A percentile compares a stretch with the other conserved stretches of the same genome.
These are phyloP conservation scores for Chlorella sp. DNA, from an alignment of 139 green algal species.

Conservation along the genomic window DNA sequence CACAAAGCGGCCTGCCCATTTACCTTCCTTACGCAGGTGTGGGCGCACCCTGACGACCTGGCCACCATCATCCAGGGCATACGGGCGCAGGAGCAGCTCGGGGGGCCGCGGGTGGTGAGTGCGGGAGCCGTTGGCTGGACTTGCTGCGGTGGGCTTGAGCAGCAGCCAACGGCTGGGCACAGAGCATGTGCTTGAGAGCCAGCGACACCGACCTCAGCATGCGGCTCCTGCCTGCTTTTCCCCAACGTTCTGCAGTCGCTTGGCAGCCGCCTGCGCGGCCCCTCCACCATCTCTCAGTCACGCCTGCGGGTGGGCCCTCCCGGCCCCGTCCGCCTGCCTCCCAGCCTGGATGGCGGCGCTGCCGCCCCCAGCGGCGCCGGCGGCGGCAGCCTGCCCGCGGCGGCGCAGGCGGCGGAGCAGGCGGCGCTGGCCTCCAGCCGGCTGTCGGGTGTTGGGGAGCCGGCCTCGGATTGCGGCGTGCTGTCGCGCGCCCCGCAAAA, in stretches of 20 bases:
- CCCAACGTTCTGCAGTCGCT: constrained; percentile 1
- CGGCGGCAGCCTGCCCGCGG: background rate
- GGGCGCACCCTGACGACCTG: constrained; percentile 64
- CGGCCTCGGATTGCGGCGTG: background rate
- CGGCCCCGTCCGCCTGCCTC: background rate
- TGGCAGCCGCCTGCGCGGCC: background rate
- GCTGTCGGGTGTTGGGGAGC: no score
- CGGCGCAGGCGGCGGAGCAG: no score
- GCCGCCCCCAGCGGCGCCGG: no score
- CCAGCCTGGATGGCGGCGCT: background rate
- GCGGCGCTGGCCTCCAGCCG: no score
- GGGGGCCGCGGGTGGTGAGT: background rate
- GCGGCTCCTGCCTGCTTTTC: background rate
- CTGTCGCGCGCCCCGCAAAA: constrained; percentile 71
- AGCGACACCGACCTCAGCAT: background rate
- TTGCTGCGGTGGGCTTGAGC: background rate
- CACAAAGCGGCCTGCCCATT: no score
- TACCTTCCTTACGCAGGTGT: constrained; percentile 15
- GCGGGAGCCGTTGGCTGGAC: background rate
- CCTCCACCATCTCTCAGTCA: background rate
- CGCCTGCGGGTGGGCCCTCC: background rate
- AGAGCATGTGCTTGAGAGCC: background rate
- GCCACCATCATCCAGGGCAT: constrained; percentile 43
- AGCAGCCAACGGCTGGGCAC: background rate
- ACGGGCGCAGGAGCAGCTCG: background rate